Conservation (phyloP, 352 stramenopile genomes). For the Pythium oligandrum region DNA sequence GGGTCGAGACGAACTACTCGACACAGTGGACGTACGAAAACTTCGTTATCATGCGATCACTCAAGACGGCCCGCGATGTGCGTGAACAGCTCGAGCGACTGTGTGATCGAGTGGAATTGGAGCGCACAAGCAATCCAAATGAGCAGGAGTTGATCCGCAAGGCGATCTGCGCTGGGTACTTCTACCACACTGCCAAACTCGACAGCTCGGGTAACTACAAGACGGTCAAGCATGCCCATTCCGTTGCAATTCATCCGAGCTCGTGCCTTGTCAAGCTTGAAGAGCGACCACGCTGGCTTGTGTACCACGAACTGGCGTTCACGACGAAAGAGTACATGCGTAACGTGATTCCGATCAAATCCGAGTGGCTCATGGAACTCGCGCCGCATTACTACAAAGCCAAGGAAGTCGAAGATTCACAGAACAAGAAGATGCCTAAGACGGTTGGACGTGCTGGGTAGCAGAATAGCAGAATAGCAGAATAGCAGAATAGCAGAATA, state of each 20-base stretch:
- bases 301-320: slow-evolving; percentile 99
- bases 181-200: slow-evolving; percentile 98
- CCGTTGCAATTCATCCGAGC: slow-evolving; percentile 98
- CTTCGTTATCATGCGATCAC: slow-evolving; percentile 95
- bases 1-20: slow-evolving; percentile 97
- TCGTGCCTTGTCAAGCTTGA: slow-evolving; percentile 93
- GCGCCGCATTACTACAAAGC: slow-evolving; percentile 99
- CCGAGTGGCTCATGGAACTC: slow-evolving; percentile 98
- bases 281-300: slow-evolving; percentile 91
- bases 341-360: slow-evolving; percentile 94
- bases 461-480: no score
- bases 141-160: slow-evolving; percentile 96
- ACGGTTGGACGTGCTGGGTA: slow-evolving; percentile 31
- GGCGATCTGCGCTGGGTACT: slow-evolving; percentile 98
- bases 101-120: slow-evolving; percentile 98
- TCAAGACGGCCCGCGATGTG: slow-evolving; percentile 98
- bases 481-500: no score
- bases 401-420: slow-evolving; percentile 94
- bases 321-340: slow-evolving; percentile 99
- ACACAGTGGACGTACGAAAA: slow-evolving; percentile 96
- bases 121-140: slow-evolving; percentile 74
- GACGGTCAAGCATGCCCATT: slow-evolving; percentile 98
- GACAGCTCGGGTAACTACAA: slow-evolving; percentile 96
- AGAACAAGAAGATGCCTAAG: slow-evolving; percentile 98
- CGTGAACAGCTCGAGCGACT: slow-evolving; percentile 98